phyloP scores from a whole-genome alignment of 2,329 filamentous ascomycete species.

The Pestalotiopsis sp. region DNA sequence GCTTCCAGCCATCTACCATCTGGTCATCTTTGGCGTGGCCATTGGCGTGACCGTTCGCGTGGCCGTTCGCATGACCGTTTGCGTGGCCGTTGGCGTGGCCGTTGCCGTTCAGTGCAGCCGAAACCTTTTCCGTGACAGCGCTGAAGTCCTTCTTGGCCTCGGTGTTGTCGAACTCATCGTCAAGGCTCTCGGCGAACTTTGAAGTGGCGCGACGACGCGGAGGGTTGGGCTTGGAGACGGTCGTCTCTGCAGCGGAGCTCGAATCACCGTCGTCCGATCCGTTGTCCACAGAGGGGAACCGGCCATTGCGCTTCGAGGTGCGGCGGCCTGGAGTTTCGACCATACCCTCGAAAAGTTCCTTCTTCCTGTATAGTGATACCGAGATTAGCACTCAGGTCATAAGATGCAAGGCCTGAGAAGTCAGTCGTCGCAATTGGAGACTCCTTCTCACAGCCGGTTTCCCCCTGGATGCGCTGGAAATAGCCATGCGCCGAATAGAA shows the following conservation, averaged over 20 bases:
- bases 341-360: constrained; percentile 64
- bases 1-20: constrained; percentile 58
- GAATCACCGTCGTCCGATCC: constrained; percentile 53
- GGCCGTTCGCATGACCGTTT: constrained; percentile 33
- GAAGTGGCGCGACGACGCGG: constrained; percentile 46
- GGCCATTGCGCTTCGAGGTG: constrained; percentile 52
- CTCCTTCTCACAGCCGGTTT: neutral
- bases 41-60: constrained; percentile 33
- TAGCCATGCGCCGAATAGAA: neutral
- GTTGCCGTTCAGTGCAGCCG: constrained; percentile 23
- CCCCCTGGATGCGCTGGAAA: neutral
- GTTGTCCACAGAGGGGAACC: constrained; percentile 41
- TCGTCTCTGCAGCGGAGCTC: constrained; percentile 47
- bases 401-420: too few species aligned
- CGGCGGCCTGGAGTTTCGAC: constrained; percentile 56
- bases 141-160: constrained; percentile 30
- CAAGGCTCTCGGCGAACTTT: constrained; percentile 53
- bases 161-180: constrained; percentile 40
- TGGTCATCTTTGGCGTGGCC: constrained; percentile 31
- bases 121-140: constrained; percentile 26
- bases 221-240: constrained; percentile 33
- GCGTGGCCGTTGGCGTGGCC: constrained; percentile 26
- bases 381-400: neutral
- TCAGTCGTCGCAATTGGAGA: too few species aligned
- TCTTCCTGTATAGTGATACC: constrained; percentile 47